Base-by-base conservation (phyloP, 225 moss, liverwort and hornwort species). In the Marchantia polymorpha region DNA sequence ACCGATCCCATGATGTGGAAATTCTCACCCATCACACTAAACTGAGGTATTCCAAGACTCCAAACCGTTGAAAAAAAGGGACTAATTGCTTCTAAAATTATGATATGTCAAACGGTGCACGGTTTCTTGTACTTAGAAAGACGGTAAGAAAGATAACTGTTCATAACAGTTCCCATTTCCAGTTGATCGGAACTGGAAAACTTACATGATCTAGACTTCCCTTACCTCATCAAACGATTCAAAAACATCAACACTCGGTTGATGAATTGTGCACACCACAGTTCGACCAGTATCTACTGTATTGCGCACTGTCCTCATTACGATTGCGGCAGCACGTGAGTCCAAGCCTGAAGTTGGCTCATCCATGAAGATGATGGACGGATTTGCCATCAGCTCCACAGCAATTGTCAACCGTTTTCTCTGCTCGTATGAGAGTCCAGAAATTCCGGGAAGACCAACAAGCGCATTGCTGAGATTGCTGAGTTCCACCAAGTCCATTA, bases 221-320 rank as follows among this genome's bases (percentile, higher is more conserved):
- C 4, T 76, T 76, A 92, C 90, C 89, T 95, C 95, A 65, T 95
- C 95, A 56, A 95, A 95, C 51, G 90, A 89, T 82, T 92, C 92
- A 74, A 92, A 92, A 9, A 92, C 90, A 74, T 92, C 90, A 53
- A 92, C 87, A 84, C 92, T 92, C 72, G 92, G 92, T 76, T 92
- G 92, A 82, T 90, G 92, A 19, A 92, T 90, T 72, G 92, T 90
- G 86, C 92, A 92, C 20, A 90, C 92, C 0, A 92, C 92, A 48
- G 95, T 95, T 19, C 95, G 89, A 51, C 95, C 93, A 29, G 95
- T 95, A 60, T 95, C 93, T 19, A 95, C 91, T 10, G 92, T 92
- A 81, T 90, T 90, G 12, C 92, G 92, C 25, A 92, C 90, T 8
- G 90, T 73, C 1, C 92, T 90, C 92, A 92, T 90, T 51, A 92